Evolutionary conservation across 768 basidiomycete genomes (phyloP).

Genomic region (Boletus rubescentipes): DNA sequence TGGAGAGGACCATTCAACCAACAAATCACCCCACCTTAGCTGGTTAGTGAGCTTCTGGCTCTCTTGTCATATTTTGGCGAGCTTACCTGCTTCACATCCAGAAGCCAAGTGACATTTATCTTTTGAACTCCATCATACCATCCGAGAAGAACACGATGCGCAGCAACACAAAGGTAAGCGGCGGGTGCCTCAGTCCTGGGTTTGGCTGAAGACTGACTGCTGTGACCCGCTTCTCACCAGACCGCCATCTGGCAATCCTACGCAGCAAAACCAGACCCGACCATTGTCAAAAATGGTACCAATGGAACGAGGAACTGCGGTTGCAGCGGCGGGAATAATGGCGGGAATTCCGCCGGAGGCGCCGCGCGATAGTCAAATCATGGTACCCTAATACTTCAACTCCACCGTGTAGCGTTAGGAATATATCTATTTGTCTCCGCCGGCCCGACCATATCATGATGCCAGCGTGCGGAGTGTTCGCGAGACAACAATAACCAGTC

Average conservation of each 20-base stretch:
- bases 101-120: neutral
- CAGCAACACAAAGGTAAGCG: slow-evolving; percentile 5
- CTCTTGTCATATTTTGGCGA: neutral
- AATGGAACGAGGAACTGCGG: neutral
- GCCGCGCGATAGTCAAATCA: too few relatives aligned
- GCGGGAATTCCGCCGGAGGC: neutral
- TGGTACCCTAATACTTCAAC: neutral
- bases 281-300: neutral
- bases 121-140: neutral
- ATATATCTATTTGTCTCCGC: neutral
- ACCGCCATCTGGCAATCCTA: slow-evolving; percentile 16
- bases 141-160: slow-evolving; percentile 7
- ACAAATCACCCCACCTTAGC: neutral
- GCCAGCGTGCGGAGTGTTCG: neutral
- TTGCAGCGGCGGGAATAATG: neutral
- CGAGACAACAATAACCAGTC: neutral
- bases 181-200: neutral
- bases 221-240: neutral
- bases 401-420: slow-evolving; percentile 10
- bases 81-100: slow-evolving; percentile 3
- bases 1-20: neutral
- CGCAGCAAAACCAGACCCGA: neutral
- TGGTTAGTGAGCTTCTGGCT: slow-evolving; percentile 8
- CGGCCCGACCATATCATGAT: neutral
- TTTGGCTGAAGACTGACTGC: neutral